These are phyloP conservation scores for Aureoboletus auriporus DNA, from an alignment of 768 basidiomycete genomes.

Conservation along the genomic window DNA sequence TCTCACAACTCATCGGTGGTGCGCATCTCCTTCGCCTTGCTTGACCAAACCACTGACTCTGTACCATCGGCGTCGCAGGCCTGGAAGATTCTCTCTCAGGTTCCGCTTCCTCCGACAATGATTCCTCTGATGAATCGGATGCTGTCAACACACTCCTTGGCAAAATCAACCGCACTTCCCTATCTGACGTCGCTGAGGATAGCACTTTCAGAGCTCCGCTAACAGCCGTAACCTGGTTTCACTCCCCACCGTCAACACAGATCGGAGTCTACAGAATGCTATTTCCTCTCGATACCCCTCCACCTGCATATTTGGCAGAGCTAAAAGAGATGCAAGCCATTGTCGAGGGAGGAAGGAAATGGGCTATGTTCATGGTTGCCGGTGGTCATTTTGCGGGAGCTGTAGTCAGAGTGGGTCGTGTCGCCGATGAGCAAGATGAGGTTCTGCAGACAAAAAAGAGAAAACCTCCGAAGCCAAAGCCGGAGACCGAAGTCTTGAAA, in stretches of 20 bases:
- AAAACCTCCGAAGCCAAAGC: conserved; percentile 61
- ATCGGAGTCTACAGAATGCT: conserved; percentile 82
- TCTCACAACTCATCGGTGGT: conserved; percentile 82
- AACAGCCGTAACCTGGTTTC: conserved; percentile 87
- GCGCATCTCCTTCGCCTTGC: conserved; percentile 13
- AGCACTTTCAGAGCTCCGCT: conserved; percentile 39
- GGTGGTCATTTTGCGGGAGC: conserved; percentile 98
- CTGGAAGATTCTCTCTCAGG: conserved; percentile 90
- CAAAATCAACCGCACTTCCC: conserved; percentile 47
- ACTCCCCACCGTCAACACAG: conserved; percentile 82
- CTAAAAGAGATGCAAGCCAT: conserved; percentile 63
- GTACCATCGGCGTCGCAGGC: conserved; percentile 33
- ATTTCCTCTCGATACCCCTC: conserved; percentile 48
- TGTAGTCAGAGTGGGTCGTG: conserved; percentile 64
- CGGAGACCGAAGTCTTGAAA: conserved; percentile 75
- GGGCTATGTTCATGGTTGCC: conserved; percentile 96
- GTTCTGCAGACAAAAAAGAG: conserved; percentile 43
- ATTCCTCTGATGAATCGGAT: conserved; percentile 56
- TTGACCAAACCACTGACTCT: not conserved
- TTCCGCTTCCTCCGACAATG: conserved; percentile 69
- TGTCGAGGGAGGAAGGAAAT: conserved; percentile 58
- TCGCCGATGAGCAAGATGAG: conserved; percentile 40
- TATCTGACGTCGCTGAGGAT: conserved; percentile 46
- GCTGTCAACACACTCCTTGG: conserved; percentile 64
- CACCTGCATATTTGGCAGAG: conserved; percentile 51